Conservation (phyloP, 805 yeast genomes). For the Nadsonia fulvescens region DNA sequence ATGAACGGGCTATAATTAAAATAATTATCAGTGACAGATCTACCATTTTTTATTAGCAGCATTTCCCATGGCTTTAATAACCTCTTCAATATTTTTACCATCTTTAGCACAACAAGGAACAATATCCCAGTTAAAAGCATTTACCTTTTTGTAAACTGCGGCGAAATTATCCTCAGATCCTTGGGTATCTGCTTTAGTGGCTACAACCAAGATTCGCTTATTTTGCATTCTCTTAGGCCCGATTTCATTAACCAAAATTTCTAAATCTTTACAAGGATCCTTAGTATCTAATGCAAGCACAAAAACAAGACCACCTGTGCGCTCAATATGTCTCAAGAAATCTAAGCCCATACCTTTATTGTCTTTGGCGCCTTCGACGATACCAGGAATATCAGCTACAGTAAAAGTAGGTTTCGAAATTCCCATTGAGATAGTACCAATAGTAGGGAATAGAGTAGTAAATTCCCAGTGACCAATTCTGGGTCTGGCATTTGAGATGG, state of each 20-base stretch:
- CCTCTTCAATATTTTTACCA: slow-evolving; percentile 51
- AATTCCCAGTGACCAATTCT: slow-evolving; percentile 94
- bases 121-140: slow-evolving; percentile 36
- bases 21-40: too few species aligned
- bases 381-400: slow-evolving; percentile 96
- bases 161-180: slow-evolving; percentile 32
- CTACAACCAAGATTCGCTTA: slow-evolving; percentile 59
- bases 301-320: slow-evolving; percentile 79
- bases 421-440: slow-evolving; percentile 66
- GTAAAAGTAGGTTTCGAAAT: slow-evolving; percentile 44
- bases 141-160: slow-evolving; percentile 22
- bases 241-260: slow-evolving; percentile 48
- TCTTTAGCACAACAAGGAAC: slow-evolving; percentile 74
- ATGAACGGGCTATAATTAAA: too few species aligned
- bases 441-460: slow-evolving; percentile 79
- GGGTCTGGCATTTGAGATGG: slow-evolving; percentile 79
- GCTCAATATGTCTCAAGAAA: slow-evolving; percentile 78
- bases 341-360: slow-evolving; percentile 90
- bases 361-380: slow-evolving; percentile 64
- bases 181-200: slow-evolving; percentile 82
- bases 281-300: slow-evolving; percentile 57
- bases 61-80: slow-evolving; percentile 51
- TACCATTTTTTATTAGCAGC: slow-evolving; percentile 6
- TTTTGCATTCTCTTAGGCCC: slow-evolving; percentile 41
- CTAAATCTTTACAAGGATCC: slow-evolving; percentile 50